Evolutionary conservation across 371 early-diverging fungal species (phyloP), one percentile per base, ranked within the genome.

Genomic region (Rhizomucor pusillus): DNA sequence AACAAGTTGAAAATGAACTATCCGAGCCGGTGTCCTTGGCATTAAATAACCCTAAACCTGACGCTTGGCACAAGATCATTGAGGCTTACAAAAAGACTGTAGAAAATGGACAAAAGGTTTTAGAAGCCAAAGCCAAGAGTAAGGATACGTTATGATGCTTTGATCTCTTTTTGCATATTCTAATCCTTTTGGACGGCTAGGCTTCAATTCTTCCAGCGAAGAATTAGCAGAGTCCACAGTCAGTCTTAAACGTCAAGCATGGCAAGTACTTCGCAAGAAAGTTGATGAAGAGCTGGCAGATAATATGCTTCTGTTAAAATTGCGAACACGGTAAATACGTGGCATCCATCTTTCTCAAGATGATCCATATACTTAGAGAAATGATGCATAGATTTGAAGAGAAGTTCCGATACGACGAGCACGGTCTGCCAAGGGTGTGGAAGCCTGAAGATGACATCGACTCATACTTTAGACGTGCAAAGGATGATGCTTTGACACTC

Each of bases 341-440:
- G 22, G 22, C 2, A 20, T n/a, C 34, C 49, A 7, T 4, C 1
- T 5, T 35, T 46, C n/a, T n/a, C n/a, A n/a, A n/a, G n/a, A n/a
- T n/a, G n/a, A n/a, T n/a, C n/a, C n/a, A n/a, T n/a, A n/a, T 10
- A 25, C 9, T 25, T 52, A 34, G 5, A 24, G n/a, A 45, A 10
- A 22, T 11, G 43, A 33, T 3, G 18, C 12, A 14, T 41, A 73
- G 84, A 41, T 92, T 97, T 56, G 96, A 97, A 69, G 88, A 88
- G 54, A 80, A 86, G 57, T 98, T 98, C 80, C 75, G 94, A 47
- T 96, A 97, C 66, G 98, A 97, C 57, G 91, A 88, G 3, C 73
- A 85, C 18, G 97, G 97, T 10, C 67, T 97, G 23, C 99, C 99
- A 7, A 79, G 92, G 25, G 90, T 98, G 14, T 98, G 98, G 98